Conservation (phyloP, 2,329 filamentous ascomycete species). For the Parastagonospora nodorum region DNA sequence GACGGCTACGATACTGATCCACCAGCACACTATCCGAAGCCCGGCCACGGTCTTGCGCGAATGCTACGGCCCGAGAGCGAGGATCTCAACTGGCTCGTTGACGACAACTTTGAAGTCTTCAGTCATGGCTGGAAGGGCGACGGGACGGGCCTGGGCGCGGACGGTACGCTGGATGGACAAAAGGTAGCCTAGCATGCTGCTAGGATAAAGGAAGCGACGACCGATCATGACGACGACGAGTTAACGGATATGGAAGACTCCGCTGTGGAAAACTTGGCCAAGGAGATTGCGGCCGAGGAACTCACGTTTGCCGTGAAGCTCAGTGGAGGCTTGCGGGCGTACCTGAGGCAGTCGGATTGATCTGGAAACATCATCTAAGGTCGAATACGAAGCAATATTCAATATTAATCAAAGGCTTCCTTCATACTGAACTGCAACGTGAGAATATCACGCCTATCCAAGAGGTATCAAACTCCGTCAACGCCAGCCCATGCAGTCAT, state of each 20-base stretch:
- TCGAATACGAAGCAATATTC: no score
- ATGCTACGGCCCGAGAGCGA: constrained; percentile 61
- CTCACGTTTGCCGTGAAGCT: no score
- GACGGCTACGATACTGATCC: constrained; percentile 60
- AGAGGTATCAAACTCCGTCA: not conserved
- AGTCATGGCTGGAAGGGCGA: constrained; percentile 54
- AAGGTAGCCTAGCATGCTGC: constrained; percentile 19
- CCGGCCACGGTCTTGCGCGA: constrained; percentile 63
- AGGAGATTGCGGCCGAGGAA: not conserved
- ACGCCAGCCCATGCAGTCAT: not conserved
- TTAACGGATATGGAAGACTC: constrained; percentile 6
- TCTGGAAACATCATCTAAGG: no score
- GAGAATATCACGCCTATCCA: not conserved
- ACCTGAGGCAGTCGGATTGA: no score
- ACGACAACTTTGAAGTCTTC: constrained; percentile 64
- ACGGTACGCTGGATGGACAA: constrained; percentile 28
- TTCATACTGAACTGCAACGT: no score
- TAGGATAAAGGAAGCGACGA: not conserved
- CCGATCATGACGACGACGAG: constrained; percentile 3
- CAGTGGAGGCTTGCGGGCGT: no score
- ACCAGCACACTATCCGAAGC: constrained; percentile 64
- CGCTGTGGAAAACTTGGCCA: constrained; percentile 1
- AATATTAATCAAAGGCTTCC: no score
- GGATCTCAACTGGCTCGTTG: constrained; percentile 66
- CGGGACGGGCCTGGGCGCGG: constrained; percentile 37